Evolutionary conservation across 495 filamentous ascomycete species (phyloP).

Genomic region (Antarctomyces pellizariae): DNA sequence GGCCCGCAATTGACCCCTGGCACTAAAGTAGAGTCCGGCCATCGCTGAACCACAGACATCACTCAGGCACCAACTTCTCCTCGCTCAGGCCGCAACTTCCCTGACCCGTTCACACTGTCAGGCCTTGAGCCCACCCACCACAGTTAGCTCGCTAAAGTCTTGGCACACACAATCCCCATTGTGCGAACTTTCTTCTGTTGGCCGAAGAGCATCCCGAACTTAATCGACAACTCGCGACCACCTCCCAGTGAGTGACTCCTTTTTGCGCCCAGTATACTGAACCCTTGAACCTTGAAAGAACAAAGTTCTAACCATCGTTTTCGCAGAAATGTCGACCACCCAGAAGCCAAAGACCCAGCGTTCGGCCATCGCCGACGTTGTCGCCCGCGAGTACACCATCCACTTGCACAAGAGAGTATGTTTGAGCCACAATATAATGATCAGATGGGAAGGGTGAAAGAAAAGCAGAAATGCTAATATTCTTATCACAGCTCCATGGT

Average conservation of each 20-base stretch:
- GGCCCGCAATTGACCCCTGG: too few species aligned
- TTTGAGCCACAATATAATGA: conserved; percentile 20
- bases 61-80: too few species aligned
- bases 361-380: conserved; percentile 93
- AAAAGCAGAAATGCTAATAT: conserved; percentile 8
- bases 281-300: background rate
- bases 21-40: too few species aligned
- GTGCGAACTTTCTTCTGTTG: too few species aligned
- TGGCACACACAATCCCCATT: background rate
- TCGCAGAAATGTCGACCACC: conserved; percentile 48
- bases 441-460: conserved; percentile 7
- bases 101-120: too few species aligned
- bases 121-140: too few species aligned
- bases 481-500: conserved; percentile 54
- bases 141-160: background rate
- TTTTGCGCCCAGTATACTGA: background rate
- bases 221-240: conserved; percentile 10
- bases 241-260: conserved; percentile 6
- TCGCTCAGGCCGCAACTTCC: too few species aligned
- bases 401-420: conserved; percentile 98
- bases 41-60: too few species aligned
- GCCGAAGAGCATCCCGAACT: too few species aligned
- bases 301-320: conserved; percentile 5
- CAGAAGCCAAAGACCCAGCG: conserved; percentile 51
- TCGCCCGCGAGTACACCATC: conserved; percentile 99